Evolutionary conservation across 2,329 filamentous ascomycete genomes (phyloP).

Genomic region (Geosmithia putterillii): DNA sequence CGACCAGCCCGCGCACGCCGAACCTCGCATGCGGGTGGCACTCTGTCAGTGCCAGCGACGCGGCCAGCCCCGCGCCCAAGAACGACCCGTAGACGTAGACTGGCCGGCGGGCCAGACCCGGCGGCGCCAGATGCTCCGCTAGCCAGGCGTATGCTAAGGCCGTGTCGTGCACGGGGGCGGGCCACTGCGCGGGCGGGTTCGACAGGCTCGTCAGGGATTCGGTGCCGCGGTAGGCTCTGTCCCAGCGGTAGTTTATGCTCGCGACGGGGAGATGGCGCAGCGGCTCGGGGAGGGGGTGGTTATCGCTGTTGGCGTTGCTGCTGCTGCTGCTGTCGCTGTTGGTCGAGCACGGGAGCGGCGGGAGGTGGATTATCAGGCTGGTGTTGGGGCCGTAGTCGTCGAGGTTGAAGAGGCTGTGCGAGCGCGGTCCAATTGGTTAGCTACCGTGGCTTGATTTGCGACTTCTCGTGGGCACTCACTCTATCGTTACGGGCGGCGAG

Average conservation of each 20-base stretch:
- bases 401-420: constrained; percentile 35
- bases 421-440: constrained; percentile 7
- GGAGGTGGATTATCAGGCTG: constrained; percentile 44
- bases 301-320: too few species aligned
- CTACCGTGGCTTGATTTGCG: too few species aligned
- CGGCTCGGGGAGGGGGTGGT: constrained; percentile 22
- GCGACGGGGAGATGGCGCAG: constrained; percentile 32
- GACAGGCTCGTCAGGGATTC: not conserved
- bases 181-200: constrained; percentile 32
- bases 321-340: constrained; percentile 4
- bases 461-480: constrained; percentile 28
- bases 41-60: constrained; percentile 46
- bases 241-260: constrained; percentile 50
- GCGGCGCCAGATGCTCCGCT: constrained; percentile 26
- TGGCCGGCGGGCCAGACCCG: constrained; percentile 18
- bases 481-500: constrained; percentile 34
- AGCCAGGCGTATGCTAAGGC: constrained; percentile 43
- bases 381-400: constrained; percentile 18
- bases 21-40: constrained; percentile 26
- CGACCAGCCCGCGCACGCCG: constrained; percentile 38
- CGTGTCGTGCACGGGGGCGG: constrained; percentile 44
- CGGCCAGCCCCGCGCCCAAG: constrained; percentile 44
- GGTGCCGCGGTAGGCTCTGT: constrained; percentile 4
- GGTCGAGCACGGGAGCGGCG: constrained; percentile 26
- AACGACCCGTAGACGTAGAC: constrained; percentile 41